Evolutionary conservation across 2,329 filamentous ascomycete species (phyloP).

Genomic region (Phyllosticta citrichinensis): DNA sequence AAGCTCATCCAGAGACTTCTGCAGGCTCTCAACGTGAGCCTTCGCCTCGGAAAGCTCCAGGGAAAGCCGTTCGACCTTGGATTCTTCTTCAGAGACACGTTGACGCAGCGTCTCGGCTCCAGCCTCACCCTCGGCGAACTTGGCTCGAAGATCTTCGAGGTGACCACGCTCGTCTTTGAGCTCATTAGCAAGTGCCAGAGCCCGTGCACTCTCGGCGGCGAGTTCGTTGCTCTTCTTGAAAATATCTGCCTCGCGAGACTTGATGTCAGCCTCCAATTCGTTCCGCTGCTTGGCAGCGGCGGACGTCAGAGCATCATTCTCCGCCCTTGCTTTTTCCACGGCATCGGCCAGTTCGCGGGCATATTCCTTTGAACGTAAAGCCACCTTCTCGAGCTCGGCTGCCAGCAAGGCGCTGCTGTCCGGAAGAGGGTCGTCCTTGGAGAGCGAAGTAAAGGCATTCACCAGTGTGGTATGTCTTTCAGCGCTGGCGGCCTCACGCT

Average conservation of each 20-base stretch:
- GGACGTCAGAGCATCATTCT: conserved; percentile 33
- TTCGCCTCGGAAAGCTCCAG: conserved; percentile 65
- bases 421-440: conserved; percentile 22
- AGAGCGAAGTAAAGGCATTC: conserved; percentile 29
- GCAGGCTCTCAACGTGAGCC: conserved; percentile 63
- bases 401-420: conserved; percentile 29
- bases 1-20: conserved; percentile 62
- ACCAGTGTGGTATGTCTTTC: conserved; percentile 22
- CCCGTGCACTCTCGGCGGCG: conserved; percentile 37
- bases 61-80: conserved; percentile 54
- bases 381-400: conserved; percentile 35
- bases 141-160: conserved; percentile 55
- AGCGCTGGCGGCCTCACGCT: conserved; percentile 35
- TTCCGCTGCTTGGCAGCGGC: conserved; percentile 32
- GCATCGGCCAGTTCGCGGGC: conserved; percentile 37
- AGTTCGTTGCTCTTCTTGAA: conserved; percentile 33
- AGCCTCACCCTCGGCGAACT: conserved; percentile 72
- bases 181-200: conserved; percentile 38
- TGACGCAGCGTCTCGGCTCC: conserved; percentile 71
- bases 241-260: conserved; percentile 28
- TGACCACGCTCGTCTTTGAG: conserved; percentile 59
- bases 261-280: conserved; percentile 26
- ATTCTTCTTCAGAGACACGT: conserved; percentile 66
- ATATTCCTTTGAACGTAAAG: conserved; percentile 32
- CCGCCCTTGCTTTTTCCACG: conserved; percentile 35